Base-by-base conservation (phyloP, 495 filamentous ascomycete genomes). In the Xylaria palmicola region DNA sequence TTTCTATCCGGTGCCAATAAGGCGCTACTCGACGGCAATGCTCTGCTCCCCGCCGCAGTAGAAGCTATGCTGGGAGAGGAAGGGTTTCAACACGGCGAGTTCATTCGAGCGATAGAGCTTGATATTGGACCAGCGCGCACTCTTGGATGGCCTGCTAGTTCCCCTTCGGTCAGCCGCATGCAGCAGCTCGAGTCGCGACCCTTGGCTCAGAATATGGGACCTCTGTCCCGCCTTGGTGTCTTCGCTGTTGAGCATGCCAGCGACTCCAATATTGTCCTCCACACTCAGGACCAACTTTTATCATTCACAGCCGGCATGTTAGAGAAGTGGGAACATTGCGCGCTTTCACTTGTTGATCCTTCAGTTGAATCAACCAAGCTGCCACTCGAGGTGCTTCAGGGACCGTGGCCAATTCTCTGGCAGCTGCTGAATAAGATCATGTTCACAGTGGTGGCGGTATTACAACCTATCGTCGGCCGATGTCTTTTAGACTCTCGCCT, bases 241-340 rank as follows among this genome's bases (percentile, higher is more conserved):
- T 87, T 91, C 72, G 80, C 88, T 12, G 77, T 93, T 43, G 86
- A 90, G 67, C 81, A 89, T 60, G 82, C 84, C 3, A 76, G 71
- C 2, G 79, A 92, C 63, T 71, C 86, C 0, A 73, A 74, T 54
- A 72, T 87, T 0, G 79, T 97, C 12, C 77, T 89, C 39, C 81
- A 79, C 34, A 79, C 86, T 24, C 78, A 94, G n/a, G 88, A 92
- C 62, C 83, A 89, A 57, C 68, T 97, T 26, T 75, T 85, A 6
- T 79, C 77, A 10, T 96, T 98, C 66, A 81, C 88, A 7, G 79
- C 85, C 27, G 87, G 81, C 3, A 67, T 98, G 22, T 77, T 87
- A 51, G 80, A 86, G n/a, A 87, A 91, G 67, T 98, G 94, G 94
- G 83, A 87, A 51, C 84, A 85, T 61, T 94, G 87, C 71, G 91